Evolutionary conservation across 345 rosid species (phyloP).

Genomic region (Populus pruinosa): DNA sequence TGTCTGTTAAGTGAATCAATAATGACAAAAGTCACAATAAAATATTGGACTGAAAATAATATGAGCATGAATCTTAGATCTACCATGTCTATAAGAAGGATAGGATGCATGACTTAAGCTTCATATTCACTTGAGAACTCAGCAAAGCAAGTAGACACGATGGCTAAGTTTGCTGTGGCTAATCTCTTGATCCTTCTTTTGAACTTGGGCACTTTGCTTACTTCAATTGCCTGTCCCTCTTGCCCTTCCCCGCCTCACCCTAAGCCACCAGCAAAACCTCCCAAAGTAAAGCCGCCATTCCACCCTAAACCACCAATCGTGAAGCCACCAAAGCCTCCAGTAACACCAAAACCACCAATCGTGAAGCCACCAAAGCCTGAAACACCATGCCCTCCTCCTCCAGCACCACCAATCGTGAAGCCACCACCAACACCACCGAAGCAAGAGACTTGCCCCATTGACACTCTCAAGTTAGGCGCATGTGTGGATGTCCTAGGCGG

Average conservation of each 20-base stretch:
- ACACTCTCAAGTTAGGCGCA: slow-evolving; percentile 68
- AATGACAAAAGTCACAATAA: not conserved
- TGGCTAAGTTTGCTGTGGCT: slow-evolving; percentile 11
- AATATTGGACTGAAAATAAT: not conserved
- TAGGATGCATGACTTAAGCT: not conserved
- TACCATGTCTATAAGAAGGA: not conserved
- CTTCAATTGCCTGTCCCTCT: slow-evolving; percentile 41
- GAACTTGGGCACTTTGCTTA: slow-evolving; percentile 21
- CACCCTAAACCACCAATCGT: slow-evolving; percentile 2
- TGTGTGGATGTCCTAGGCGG: slow-evolving; percentile 93
- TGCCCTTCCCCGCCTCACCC: slow-evolving; percentile 42
- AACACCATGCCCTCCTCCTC: slow-evolving; percentile 25
- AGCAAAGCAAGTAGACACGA: not conserved
- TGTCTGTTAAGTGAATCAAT: not conserved
- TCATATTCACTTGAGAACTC: not conserved
- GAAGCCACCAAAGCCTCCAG: slow-evolving; percentile 18
- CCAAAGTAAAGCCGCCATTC: slow-evolving; percentile 6
- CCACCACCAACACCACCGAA: slow-evolving; percentile 22
- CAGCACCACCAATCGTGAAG: slow-evolving; percentile 4
- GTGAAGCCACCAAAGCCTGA: slow-evolving; percentile 5
- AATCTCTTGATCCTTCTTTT: slow-evolving; percentile 28
- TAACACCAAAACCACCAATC: not conserved
- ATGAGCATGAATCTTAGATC: not conserved
- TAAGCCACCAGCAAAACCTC: slow-evolving; percentile 35
- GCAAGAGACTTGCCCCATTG: slow-evolving; percentile 63